phyloP scores from a whole-genome alignment of 805 yeast species.

The Metschnikowia borealis region DNA sequence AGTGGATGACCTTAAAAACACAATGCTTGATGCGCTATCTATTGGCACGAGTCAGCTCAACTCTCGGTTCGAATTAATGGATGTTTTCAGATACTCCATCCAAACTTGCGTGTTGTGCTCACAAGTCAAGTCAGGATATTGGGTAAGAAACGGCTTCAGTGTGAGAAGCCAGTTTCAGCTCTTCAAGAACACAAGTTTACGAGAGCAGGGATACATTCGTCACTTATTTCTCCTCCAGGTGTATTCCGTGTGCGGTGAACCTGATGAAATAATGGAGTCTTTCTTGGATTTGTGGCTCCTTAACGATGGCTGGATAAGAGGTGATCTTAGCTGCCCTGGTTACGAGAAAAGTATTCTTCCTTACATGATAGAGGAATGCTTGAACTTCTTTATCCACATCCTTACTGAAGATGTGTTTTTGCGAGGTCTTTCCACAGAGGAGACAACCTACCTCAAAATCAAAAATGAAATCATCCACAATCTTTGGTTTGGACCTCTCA shows the following conservation, averaged over 20 bases:
- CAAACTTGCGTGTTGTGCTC: slow-evolving; percentile 73
- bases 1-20: slow-evolving; percentile 13
- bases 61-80: slow-evolving; percentile 9
- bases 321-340: slow-evolving; percentile 7
- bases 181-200: slow-evolving; percentile 69
- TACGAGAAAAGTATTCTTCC: slow-evolving; percentile 49
- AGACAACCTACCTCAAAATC: slow-evolving; percentile 48
- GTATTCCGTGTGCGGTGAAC: slow-evolving; percentile 46
- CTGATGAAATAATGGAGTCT: slow-evolving; percentile 53
- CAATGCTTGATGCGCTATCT: background rate
- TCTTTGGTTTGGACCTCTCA: slow-evolving; percentile 69
- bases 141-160: slow-evolving; percentile 93
- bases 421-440: slow-evolving; percentile 44
- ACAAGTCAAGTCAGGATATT: slow-evolving; percentile 82
- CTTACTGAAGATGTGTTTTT: slow-evolving; percentile 65
- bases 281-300: slow-evolving; percentile 71
- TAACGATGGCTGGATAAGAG: slow-evolving; percentile 25
- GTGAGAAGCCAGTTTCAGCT: slow-evolving; percentile 74
- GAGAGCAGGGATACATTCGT: slow-evolving; percentile 79
- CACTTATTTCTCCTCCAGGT: slow-evolving; percentile 75
- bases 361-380: slow-evolving; percentile 75
- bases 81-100: slow-evolving; percentile 67
- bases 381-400: slow-evolving; percentile 62
- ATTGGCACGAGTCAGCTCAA: background rate
- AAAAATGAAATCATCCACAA: slow-evolving; percentile 75